Evolutionary conservation across 352 stramenopile species (phyloP).

Genomic region (Globisporangium cederbergense): DNA sequence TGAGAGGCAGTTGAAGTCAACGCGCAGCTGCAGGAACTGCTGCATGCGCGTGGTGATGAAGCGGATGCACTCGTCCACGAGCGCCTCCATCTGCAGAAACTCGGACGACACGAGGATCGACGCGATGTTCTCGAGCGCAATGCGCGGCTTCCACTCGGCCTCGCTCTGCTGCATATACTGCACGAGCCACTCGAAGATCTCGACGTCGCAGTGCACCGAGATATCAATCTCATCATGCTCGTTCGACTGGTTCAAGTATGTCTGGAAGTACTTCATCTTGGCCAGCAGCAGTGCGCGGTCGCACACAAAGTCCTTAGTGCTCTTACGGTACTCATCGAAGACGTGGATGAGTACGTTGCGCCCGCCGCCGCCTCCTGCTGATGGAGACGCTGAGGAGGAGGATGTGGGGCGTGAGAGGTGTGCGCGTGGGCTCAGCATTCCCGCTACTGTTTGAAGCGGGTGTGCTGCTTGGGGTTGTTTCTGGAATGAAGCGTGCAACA

Average conservation of each 20-base stretch:
- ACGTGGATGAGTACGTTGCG: slow-evolving; percentile 86
- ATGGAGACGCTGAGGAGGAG: not conserved
- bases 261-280: slow-evolving; percentile 91
- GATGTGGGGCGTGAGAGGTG: not conserved
- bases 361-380: not conserved
- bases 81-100: slow-evolving; percentile 88
- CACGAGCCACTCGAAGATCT: slow-evolving; percentile 91
- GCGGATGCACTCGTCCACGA: slow-evolving; percentile 80
- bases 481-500: no score
- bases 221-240: slow-evolving; percentile 91
- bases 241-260: slow-evolving; percentile 75
- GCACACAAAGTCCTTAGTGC: slow-evolving; percentile 85
- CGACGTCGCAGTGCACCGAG: slow-evolving; percentile 90
- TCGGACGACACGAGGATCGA: slow-evolving; percentile 91
- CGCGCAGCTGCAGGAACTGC: slow-evolving; percentile 81
- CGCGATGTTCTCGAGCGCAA: slow-evolving; percentile 71
- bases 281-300: slow-evolving; percentile 69
- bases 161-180: slow-evolving; percentile 79
- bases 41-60: slow-evolving; percentile 75
- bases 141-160: slow-evolving; percentile 33
- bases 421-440: slow-evolving; percentile 8
- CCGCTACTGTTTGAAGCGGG: not conserved
- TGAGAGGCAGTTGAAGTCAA: slow-evolving; percentile 85
- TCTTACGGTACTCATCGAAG: slow-evolving; percentile 87
- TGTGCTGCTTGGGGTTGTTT: no score